Evolutionary conservation across 352 stramenopile genomes (phyloP), one percentile per base, ranked within the genome.

Genomic region (Thalassiosira livingstoniorum): DNA sequence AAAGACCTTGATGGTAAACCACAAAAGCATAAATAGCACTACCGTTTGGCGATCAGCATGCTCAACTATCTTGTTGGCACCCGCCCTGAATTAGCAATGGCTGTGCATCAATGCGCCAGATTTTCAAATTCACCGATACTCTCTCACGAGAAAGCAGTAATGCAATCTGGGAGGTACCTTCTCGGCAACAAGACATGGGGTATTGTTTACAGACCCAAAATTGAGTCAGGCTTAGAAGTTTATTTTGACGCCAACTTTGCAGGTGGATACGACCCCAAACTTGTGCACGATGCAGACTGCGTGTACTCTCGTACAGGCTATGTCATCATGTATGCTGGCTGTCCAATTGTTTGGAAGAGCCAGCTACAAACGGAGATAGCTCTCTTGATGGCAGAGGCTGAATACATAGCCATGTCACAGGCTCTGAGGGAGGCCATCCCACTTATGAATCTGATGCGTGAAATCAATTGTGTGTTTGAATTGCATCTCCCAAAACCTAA

Each of bases 391-490:
- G 72, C 61, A 32, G 78, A 82, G 27, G 34, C 43, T 23, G 65
- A 85, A 63, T 86, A 86, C 65, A 61, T 73, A 58, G 78, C 70
- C 21, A 23, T 86, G n/a, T n/a, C n/a, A n/a, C n/a, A 51, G 27
- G 29, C 29, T 18, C 4, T 61, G n/a, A 7, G 31, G 31, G 29
- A 43, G n/a, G 29, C 27, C 3, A 51, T 70, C 29, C n/a, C n/a
- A n/a, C n/a, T n/a, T n/a, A n/a, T n/a, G n/a, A n/a, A n/a, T n/a
- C n/a, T n/a, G n/a, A n/a, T n/a, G n/a, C n/a, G n/a, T n/a, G n/a
- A n/a, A n/a, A n/a, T n/a, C n/a, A n/a, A n/a, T n/a, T n/a, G n/a
- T n/a, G n/a, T n/a, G n/a, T n/a, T n/a, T n/a, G n/a, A n/a, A n/a
- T n/a, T n/a, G n/a, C n/a, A n/a, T n/a, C n/a, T n/a, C n/a, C n/a